Conservation (phyloP, 2,329 filamentous ascomycete species). For the Byssochlamys sp. region DNA sequence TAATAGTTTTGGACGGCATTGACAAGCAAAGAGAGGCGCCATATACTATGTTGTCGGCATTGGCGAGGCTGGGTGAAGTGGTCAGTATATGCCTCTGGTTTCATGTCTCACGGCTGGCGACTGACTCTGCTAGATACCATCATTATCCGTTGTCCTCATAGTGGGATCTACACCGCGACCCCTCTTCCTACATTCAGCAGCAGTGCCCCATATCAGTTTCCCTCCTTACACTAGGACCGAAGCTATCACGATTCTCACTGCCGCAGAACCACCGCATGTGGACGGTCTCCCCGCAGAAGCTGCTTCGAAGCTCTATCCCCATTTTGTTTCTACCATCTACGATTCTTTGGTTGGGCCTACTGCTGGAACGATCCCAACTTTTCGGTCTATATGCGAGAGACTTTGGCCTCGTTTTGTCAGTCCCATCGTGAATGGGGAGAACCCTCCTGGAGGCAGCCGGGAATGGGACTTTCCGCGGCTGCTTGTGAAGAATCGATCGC, state of each 20-base stretch:
- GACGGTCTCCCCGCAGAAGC: constrained; percentile 20
- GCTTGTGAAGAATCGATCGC: constrained; percentile 46
- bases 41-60: constrained; percentile 65
- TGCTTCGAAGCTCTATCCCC: constrained; percentile 38
- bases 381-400: constrained; percentile 58
- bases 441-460: constrained; percentile 36
- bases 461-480: constrained; percentile 77
- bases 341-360: constrained; percentile 75
- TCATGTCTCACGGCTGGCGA: constrained; percentile 5
- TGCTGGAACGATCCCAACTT: constrained; percentile 65
- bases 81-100: constrained; percentile 40
- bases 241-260: constrained; percentile 65
- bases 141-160: constrained; percentile 66
- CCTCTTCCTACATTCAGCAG: constrained; percentile 58
- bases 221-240: constrained; percentile 73
- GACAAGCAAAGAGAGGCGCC: constrained; percentile 74
- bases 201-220: constrained; percentile 70
- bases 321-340: constrained; percentile 76
- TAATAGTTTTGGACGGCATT: constrained; percentile 78
- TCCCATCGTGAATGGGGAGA: constrained; percentile 63
- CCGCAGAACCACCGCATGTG: constrained; percentile 36
- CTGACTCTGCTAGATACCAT: constrained; percentile 55
- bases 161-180: constrained; percentile 59
- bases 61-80: constrained; percentile 71
- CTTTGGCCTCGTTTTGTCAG: constrained; percentile 80